A percentile compares a stretch with the other conserved stretches of the same genome.
These are phyloP conservation scores for Ustilago nuda DNA, from an alignment of 1,284 basidiomycete genomes.

Conservation along the genomic window DNA sequence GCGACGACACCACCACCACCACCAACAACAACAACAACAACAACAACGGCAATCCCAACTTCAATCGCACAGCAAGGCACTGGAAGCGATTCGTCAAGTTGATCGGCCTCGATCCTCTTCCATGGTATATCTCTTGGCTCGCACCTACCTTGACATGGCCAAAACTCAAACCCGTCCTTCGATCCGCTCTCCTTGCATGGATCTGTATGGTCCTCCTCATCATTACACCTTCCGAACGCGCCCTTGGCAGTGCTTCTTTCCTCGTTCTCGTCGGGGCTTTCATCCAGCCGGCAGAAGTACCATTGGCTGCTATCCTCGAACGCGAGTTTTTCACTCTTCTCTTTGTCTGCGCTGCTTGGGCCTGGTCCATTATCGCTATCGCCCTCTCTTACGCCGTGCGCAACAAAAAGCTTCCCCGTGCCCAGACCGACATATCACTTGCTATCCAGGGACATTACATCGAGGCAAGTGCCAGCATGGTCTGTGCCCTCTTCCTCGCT, in stretches of 20 bases:
- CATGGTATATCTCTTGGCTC: slow-evolving; percentile 47
- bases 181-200: slow-evolving; percentile 78
- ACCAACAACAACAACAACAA: slow-evolving; percentile 1
- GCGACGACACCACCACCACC: not conserved
- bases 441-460: slow-evolving; percentile 44
- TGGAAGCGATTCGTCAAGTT: slow-evolving; percentile 18
- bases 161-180: slow-evolving; percentile 75
- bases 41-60: slow-evolving; percentile 28
- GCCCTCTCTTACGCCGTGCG: slow-evolving; percentile 77
- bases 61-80: slow-evolving; percentile 4
- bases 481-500: slow-evolving; percentile 78
- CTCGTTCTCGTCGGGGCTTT: slow-evolving; percentile 77
- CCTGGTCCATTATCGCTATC: slow-evolving; percentile 78
- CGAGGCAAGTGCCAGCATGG: slow-evolving; percentile 73
- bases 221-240: slow-evolving; percentile 73
- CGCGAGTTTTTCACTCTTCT: slow-evolving; percentile 76
- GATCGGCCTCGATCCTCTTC: slow-evolving; percentile 37
- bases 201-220: slow-evolving; percentile 76
- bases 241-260: slow-evolving; percentile 78
- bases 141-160: slow-evolving; percentile 52
- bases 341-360: slow-evolving; percentile 75
- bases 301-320: slow-evolving; percentile 78
- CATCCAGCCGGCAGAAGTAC: slow-evolving; percentile 78
- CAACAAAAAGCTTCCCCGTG: slow-evolving; percentile 71
- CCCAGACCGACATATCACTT: slow-evolving; percentile 66